Evolutionary conservation across 2,329 filamentous ascomycete species (phyloP).

Genomic region (Biscogniauxia marginata): DNA sequence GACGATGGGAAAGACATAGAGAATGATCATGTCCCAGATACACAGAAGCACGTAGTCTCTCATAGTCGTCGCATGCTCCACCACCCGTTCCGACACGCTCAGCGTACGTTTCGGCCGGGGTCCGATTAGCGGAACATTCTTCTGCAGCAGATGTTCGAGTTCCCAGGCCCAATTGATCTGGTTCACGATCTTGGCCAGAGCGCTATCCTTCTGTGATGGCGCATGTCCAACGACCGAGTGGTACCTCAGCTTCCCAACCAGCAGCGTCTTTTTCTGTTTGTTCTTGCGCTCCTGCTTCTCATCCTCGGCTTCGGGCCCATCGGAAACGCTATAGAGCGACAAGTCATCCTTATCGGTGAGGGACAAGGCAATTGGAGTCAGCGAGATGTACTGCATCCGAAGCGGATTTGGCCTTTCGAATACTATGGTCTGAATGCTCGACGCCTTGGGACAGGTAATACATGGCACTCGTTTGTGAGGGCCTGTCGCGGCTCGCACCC

Average conservation of each 20-base stretch:
- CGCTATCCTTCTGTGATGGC: constrained; percentile 78
- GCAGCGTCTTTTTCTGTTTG: constrained; percentile 59
- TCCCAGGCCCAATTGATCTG: constrained; percentile 97
- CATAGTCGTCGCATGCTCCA: constrained; percentile 86
- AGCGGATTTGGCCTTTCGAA: constrained; percentile 84
- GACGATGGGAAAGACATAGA: constrained; percentile 77
- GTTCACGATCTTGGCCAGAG: constrained; percentile 77
- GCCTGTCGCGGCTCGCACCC: constrained; percentile 62
- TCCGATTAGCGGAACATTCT: constrained; percentile 83
- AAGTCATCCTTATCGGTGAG: constrained; percentile 67
- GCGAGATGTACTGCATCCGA: constrained; percentile 94
- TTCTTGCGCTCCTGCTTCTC: constrained; percentile 59
- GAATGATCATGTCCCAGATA: constrained; percentile 67
- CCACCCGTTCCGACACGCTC: constrained; percentile 91
- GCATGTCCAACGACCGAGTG: constrained; percentile 80
- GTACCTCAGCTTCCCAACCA: constrained; percentile 83
- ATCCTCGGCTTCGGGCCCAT: constrained; percentile 68
- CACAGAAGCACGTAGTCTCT: constrained; percentile 71
- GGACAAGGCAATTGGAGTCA: constrained; percentile 84
- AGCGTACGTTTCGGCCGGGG: constrained; percentile 77
- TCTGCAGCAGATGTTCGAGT: constrained; percentile 79
- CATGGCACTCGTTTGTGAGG: constrained; percentile 58
- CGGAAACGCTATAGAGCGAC: constrained; percentile 30
- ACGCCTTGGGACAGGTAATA: constrained; percentile 68
- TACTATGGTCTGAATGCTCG: constrained; percentile 81